Evolutionary conservation across 495 filamentous ascomycete genomes (phyloP), one percentile per base, ranked within the genome.

Genomic region (Apodospora peruviana): DNA sequence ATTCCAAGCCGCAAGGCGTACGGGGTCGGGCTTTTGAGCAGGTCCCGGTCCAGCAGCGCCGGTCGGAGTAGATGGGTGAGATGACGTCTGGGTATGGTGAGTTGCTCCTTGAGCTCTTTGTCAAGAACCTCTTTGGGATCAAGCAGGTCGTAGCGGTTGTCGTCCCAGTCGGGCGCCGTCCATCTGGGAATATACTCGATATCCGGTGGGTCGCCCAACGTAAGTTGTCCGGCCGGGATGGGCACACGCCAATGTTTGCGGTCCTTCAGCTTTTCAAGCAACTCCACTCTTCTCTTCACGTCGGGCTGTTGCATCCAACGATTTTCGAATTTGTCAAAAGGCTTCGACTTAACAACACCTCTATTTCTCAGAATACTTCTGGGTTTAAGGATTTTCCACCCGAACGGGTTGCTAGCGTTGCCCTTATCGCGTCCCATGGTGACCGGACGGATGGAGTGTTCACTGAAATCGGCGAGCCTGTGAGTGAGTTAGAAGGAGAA

Each of bases 1-100:
- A 71, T 67, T 2, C 68, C 68, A 20, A 54, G 69, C 1, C 66
- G 60, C 18, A 25, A 42, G 8, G 68, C 66, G 40, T 62, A 71
- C 1, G 48, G 37, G 1, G 68, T 69, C 11, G 68, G 66, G 2
- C 52, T 46, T 4, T 43, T 50, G 5, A 50, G 5, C 0, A 2
- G 10, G 34, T 71, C 68, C 1, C 20, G 9, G 1, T 48, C 20
- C 5, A 56, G 55, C 10, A 71, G 19, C 2, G 68, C 68, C n/a
- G 68, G 68, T 9, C 55, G 54, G 8, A 67, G 0, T 3, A 36
- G 39, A 8, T 32, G 25, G 4, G 56, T 29, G 5, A 54, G 43
- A 40, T 68, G 64, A 29, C 47, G 45, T 5, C 21, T 20, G 2
- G 25, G 24, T 1, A 48, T 50, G 2, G 12, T 45, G n/a, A 4